Conservation (phyloP, 371 early-diverging fungal species). For the Mortierella sp. region DNA sequence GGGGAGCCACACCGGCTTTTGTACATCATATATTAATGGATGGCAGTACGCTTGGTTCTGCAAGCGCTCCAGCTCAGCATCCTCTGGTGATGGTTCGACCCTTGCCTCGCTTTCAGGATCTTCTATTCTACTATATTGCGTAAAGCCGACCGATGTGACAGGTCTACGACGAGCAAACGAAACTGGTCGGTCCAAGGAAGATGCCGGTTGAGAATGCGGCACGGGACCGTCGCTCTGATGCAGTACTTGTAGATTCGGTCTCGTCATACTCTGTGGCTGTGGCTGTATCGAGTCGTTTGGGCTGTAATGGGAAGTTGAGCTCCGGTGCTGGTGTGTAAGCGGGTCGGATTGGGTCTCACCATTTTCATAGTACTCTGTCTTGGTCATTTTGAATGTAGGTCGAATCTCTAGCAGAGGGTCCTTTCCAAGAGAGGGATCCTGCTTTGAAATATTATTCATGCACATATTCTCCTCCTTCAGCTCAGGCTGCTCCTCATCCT, state of each 20-base stretch:
- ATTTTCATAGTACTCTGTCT: not conserved
- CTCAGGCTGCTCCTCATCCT: slow-evolving; percentile 7
- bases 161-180: not conserved
- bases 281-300: not conserved
- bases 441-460: not conserved
- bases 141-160: not conserved
- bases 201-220: not conserved
- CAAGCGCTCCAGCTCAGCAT: slow-evolving; percentile 25
- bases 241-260: not conserved
- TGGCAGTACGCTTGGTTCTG: slow-evolving; percentile 53
- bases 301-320: not conserved
- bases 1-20: slow-evolving; percentile 50
- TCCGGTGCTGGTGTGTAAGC: not conserved
- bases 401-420: not conserved
- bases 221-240: not conserved
- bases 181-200: not conserved
- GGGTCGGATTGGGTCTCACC: not conserved
- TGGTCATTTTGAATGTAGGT: not conserved
- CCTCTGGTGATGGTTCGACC: not conserved
- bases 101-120: not conserved
- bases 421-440: not conserved
- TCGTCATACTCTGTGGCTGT: not conserved
- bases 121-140: not conserved
- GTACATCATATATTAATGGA: slow-evolving; percentile 41
- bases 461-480: not conserved